Base-by-base conservation (phyloP, 805 yeast genomes). In the Yarrowia bubula region DNA sequence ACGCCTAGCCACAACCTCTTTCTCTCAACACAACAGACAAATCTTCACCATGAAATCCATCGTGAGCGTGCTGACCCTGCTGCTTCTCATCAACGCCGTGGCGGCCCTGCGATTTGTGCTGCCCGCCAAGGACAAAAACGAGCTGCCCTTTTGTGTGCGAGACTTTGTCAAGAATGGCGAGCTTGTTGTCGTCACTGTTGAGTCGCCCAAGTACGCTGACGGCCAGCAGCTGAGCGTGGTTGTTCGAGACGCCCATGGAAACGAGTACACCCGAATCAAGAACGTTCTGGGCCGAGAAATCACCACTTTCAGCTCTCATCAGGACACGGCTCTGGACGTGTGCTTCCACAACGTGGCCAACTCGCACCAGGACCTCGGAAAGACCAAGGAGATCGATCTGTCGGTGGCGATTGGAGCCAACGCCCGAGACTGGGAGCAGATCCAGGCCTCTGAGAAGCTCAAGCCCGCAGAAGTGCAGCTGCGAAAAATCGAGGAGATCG, bases 371-470 rank as follows among this genome's bases (percentile, higher is more conserved):
- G 82, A 82, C 32, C 78, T 80, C 51, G 74, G 80, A 35, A 71
- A 83, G 70, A 75, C 78, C 67, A 87, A 98, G 76, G 87, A 87
- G 63, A 80, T 95, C 71, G 97, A 92, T 73, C 80, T 95, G 72
- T 98, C 92, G 69, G 87, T 95, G 67, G 98, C 95, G 76, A 86
- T 92, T 68, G 99, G 99, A 48, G 90, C 98, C 61, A 90, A 92
- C 72, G 99, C 98, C 46, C 88, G 98, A 77, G 98, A 95, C 79
- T 95, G 98, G 98, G 91, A 92, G 74, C 90, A 92, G 28, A 81
- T 92, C 68, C 97, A 92, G 80, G 92, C 96, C 53, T 84, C 89
- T 50, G 98, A 95, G 77, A 90, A 91, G 75, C 86, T 95, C 76
- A 90, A 89, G 78, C 98, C 99, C 4, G 85, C 88, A 60, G 99